Evolutionary conservation across 805 yeast genomes (phyloP).

Genomic region (Cephaloascus albidus): DNA sequence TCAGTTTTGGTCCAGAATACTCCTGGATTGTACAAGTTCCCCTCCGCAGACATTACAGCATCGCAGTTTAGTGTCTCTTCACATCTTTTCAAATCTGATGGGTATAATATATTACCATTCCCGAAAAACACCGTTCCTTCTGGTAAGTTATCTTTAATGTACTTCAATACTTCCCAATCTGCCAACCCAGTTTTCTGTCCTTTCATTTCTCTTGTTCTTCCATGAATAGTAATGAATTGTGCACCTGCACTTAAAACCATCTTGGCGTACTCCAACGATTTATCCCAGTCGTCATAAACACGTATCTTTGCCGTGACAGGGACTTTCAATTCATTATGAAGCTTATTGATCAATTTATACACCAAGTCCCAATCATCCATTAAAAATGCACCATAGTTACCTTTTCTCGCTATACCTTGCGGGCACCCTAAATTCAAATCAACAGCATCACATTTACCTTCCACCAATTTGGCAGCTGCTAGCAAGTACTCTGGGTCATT

Average conservation of each 20-base stretch:
- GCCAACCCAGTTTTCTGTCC: slow-evolving; percentile 96
- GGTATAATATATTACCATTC: slow-evolving; percentile 90
- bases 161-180: slow-evolving; percentile 76
- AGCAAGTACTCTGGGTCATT: slow-evolving; percentile 83
- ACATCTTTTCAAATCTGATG: slow-evolving; percentile 73
- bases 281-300: slow-evolving; percentile 75
- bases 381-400: slow-evolving; percentile 89
- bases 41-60: slow-evolving; percentile 97
- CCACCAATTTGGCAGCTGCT: slow-evolving; percentile 73
- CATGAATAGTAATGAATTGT: slow-evolving; percentile 89
- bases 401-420: slow-evolving; percentile 92
- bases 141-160: slow-evolving; percentile 70
- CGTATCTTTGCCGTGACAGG: slow-evolving; percentile 97
- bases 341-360: slow-evolving; percentile 54
- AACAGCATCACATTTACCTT: slow-evolving; percentile 86
- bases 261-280: slow-evolving; percentile 77
- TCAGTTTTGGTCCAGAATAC: slow-evolving; percentile 54
- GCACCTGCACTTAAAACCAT: slow-evolving; percentile 92
- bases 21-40: slow-evolving; percentile 89
- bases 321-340: slow-evolving; percentile 65
- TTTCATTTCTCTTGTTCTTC: slow-evolving; percentile 94
- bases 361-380: slow-evolving; percentile 97
- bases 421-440: slow-evolving; percentile 97
- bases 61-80: slow-evolving; percentile 58
- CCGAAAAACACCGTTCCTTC: slow-evolving; percentile 81